Base-by-base conservation (phyloP, 768 basidiomycete species). In the Phanerochaete carnosa region DNA sequence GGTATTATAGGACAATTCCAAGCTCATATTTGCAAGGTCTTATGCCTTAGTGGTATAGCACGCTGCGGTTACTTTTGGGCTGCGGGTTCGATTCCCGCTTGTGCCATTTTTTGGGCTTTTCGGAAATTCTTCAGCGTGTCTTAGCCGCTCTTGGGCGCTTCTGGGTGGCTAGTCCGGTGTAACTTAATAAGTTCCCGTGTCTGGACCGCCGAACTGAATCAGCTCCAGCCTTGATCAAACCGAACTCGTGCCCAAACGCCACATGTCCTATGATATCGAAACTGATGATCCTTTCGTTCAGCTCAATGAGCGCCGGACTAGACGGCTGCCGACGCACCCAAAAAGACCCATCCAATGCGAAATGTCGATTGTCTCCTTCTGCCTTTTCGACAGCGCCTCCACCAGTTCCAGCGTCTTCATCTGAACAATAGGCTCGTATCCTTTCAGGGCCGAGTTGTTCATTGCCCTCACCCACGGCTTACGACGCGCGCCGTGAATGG, bases 231-330 rank as follows among this genome's bases (percentile, higher is more conserved):
- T 72, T 72, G 37, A 80, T 28, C 65, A 76, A 70, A 28, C 77
- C 67, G 0, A 75, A 77, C 32, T 73, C 76, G 16, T 75, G 76
- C 23, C 76, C 76, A 55, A 77, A 79, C 57, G 54, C 46, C 53
- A 65, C 52, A 23, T 57, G 47, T 1, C 57, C 58, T 62, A 65
- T 65, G 35, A 62, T 55, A 43, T 65, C 64, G 28, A 58, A 62
- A 23, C 57, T 58, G n/a, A 8, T 4, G 47, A 12, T 39, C 43
- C 45, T 26, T 23, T 30, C 11, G 22, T 3, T 46, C 15, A 25
- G 9, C 11, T 30, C 12, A 13, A 35, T 30, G 13, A 12, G 32
- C 9, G n/a, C 29, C 11, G 5, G 3, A 12, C n/a, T 30, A 28
- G 12, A 23, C 19, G 43, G 13, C 4, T 4, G 32, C 37, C 37